phyloP scores from a whole-genome alignment of 2,329 filamentous ascomycete species.

The Sporothrix sp. region DNA sequence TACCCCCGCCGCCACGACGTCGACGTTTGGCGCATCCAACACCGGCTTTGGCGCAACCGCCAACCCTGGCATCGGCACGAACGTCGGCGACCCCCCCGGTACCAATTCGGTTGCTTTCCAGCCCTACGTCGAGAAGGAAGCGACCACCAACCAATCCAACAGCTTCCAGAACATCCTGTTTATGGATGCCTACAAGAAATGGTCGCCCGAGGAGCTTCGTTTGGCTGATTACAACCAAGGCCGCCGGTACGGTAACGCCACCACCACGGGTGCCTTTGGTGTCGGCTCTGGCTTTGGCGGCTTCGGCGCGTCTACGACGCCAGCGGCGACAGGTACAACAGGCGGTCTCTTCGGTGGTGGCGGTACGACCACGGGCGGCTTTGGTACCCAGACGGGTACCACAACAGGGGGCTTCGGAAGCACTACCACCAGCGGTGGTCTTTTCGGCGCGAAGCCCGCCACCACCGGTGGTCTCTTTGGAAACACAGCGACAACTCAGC shows the following conservation, averaged over 20 bases:
- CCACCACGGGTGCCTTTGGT: conserved; percentile 79
- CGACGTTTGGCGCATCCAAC: conserved; percentile 30
- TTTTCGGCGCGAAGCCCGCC: conserved; percentile 28
- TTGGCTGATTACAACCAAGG: conserved; percentile 84
- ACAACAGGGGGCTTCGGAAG: conserved; percentile 29
- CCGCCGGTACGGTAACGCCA: conserved; percentile 70
- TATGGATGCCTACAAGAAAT: conserved; percentile 74
- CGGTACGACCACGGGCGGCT: conserved; percentile 28
- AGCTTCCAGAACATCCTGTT: conserved; percentile 73
- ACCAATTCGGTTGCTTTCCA: conserved; percentile 62
- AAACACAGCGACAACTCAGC: conserved; percentile 14
- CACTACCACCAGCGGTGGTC: conserved; percentile 23
- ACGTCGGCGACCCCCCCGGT: conserved; percentile 52
- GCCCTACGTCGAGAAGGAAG: conserved; percentile 64
- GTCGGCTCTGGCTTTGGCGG: conserved; percentile 44
- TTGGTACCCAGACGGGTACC: conserved; percentile 21
- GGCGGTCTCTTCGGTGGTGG: conserved; percentile 31
- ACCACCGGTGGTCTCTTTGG: conserved; percentile 30
- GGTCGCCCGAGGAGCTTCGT: conserved; percentile 76
- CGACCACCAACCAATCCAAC: conserved; percentile 40
- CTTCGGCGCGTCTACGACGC: conserved; percentile 33
- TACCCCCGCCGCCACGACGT: conserved; percentile 26
- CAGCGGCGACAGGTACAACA: conserved; percentile 28
- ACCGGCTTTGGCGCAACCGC: conserved; percentile 24
- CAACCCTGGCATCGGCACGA: conserved; percentile 43